A percentile compares a stretch with the other conserved stretches of the same genome.
These are phyloP conservation scores for Phytophthora fragariaefolia DNA, from an alignment of 352 stramenopile genomes.

Conservation along the genomic window DNA sequence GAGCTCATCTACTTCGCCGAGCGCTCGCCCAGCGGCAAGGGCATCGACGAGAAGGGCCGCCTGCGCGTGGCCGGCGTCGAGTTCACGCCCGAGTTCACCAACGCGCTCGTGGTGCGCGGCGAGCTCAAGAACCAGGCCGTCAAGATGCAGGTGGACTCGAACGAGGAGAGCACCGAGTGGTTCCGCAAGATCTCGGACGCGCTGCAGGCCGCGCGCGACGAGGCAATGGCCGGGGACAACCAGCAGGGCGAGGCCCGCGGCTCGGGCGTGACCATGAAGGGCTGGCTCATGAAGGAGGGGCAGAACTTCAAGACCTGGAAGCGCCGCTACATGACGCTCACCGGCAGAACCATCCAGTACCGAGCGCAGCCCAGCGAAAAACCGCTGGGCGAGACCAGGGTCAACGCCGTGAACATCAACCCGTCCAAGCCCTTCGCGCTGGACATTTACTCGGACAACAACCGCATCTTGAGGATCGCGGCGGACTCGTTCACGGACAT, in stretches of 20 bases:
- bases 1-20: slow-evolving; percentile 85
- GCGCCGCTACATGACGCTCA: slow-evolving; percentile 79
- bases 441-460: slow-evolving; percentile 84
- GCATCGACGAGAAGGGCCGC: slow-evolving; percentile 79
- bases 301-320: slow-evolving; percentile 92
- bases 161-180: slow-evolving; percentile 70
- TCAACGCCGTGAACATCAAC: slow-evolving; percentile 82
- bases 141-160: slow-evolving; percentile 72
- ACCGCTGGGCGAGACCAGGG: slow-evolving; percentile 64
- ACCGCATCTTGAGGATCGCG: slow-evolving; percentile 77
- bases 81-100: slow-evolving; percentile 71
- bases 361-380: slow-evolving; percentile 56
- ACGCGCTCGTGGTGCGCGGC: slow-evolving; percentile 64
- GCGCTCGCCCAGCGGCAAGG: slow-evolving; percentile 71
- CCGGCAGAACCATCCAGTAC: slow-evolving; percentile 70
- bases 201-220: slow-evolving; percentile 33
- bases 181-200: slow-evolving; percentile 57
- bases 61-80: slow-evolving; percentile 65
- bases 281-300: slow-evolving; percentile 84
- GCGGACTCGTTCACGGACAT: slow-evolving; percentile 76
- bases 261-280: slow-evolving; percentile 61
- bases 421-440: slow-evolving; percentile 66
- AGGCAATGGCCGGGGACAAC: slow-evolving; percentile 8
- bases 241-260: slow-evolving; percentile 3
- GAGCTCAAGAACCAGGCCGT: slow-evolving; percentile 79